Evolutionary conservation across 345 rosid species (phyloP).

Genomic region (Lenwebbia sp.): DNA sequence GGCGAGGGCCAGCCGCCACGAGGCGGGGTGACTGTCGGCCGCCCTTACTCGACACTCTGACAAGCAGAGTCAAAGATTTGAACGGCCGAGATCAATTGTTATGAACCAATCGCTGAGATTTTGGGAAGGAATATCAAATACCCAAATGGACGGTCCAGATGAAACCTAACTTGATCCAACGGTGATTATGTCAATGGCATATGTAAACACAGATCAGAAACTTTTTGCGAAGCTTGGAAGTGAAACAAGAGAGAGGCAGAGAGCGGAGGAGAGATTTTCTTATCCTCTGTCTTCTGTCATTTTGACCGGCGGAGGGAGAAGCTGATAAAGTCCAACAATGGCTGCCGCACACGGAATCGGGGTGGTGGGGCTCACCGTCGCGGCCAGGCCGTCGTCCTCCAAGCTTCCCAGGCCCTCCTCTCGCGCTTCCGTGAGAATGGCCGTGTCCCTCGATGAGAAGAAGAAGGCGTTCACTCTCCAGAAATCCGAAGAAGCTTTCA

Average conservation of each 20-base stretch:
- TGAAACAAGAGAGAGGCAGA: neutral
- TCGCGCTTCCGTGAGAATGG: slow-evolving; percentile 1
- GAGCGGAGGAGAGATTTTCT: neutral
- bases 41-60: neutral
- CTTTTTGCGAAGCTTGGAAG: neutral
- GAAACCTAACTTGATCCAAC: neutral
- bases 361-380: neutral
- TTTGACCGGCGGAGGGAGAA: neutral
- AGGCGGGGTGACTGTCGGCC: too few species aligned
- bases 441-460: slow-evolving; percentile 39
- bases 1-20: neutral
- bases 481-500: slow-evolving; percentile 88
- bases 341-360: neutral
- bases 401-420: neutral
- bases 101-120: neutral
- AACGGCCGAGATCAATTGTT: neutral
- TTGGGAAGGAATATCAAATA: neutral
- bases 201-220: neutral
- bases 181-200: neutral
- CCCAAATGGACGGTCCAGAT: neutral
- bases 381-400: neutral
- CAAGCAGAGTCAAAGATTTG: neutral
- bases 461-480: slow-evolving; percentile 25
- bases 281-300: neutral
- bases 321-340: neutral